Conservation (phyloP, 768 basidiomycete genomes). For the Termitomyces sp. region DNA sequence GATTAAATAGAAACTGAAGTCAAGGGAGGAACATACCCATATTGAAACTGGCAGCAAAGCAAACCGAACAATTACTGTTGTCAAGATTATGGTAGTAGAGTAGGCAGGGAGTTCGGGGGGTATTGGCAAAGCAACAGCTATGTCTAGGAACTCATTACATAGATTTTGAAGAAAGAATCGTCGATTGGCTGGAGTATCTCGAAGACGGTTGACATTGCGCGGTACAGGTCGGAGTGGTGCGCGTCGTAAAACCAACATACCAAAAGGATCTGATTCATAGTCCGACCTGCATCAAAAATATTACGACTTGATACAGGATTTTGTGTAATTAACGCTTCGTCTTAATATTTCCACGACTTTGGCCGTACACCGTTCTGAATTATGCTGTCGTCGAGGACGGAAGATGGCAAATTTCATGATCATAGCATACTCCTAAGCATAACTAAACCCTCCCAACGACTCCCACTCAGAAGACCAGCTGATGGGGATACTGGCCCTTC, state of each 20-base stretch:
- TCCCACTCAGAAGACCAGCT: slow-evolving; percentile 72
- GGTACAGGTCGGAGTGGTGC: slow-evolving; percentile 20
- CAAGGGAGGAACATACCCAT: slow-evolving; percentile 50
- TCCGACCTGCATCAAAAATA: background rate
- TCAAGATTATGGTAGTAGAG: slow-evolving; percentile 67
- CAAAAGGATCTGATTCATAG: slow-evolving; percentile 1
- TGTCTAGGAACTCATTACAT: slow-evolving; percentile 67
- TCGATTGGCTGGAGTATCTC: slow-evolving; percentile 12
- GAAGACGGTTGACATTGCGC: slow-evolving; percentile 9
- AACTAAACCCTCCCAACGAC: slow-evolving; percentile 12
- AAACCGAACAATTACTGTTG: slow-evolving; percentile 56
- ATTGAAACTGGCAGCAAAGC: slow-evolving; percentile 64
- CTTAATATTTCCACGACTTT: background rate
- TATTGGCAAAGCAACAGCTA: slow-evolving; percentile 68
- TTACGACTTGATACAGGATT: background rate
- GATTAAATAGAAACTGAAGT: background rate
- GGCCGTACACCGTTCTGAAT: slow-evolving; percentile 12
- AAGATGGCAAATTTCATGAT: slow-evolving; percentile 30
- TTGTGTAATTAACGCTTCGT: background rate
- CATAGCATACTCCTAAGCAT: slow-evolving; percentile 26
- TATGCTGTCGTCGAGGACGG: slow-evolving; percentile 21
- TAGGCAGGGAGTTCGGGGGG: slow-evolving; percentile 66
- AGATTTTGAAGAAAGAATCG: slow-evolving; percentile 36
- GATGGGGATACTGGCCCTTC: slow-evolving; percentile 96
- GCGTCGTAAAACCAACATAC: slow-evolving; percentile 28